Conservation (phyloP, 75 land plant species). For the Sequoiadendron giganteum region DNA sequence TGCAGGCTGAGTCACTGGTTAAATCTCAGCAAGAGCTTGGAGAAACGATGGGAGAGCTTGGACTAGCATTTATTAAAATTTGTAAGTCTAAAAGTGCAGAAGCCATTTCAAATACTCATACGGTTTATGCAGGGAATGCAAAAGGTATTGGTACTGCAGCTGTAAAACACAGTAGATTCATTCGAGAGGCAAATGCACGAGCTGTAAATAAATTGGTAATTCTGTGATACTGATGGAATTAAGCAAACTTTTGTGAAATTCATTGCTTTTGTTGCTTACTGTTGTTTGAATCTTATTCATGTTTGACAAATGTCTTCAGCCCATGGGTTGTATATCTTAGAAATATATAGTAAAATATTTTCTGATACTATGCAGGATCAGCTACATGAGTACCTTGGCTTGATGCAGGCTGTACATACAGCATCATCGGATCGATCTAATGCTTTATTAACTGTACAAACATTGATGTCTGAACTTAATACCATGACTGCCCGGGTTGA, state of each 20-base stretch:
- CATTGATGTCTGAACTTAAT: slow-evolving; percentile 35
- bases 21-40: slow-evolving; percentile 39
- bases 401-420: slow-evolving; percentile 51
- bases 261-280: background rate
- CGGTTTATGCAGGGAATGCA: slow-evolving; percentile 20
- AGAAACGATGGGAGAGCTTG: slow-evolving; percentile 35
- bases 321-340: background rate
- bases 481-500: slow-evolving; percentile 29
- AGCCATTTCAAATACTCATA: slow-evolving; percentile 18
- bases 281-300: background rate
- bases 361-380: slow-evolving; percentile 27
- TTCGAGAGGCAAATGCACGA: slow-evolving; percentile 26
- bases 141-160: slow-evolving; percentile 30
- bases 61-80: slow-evolving; percentile 25
- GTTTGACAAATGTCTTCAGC: background rate
- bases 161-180: slow-evolving; percentile 32
- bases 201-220: slow-evolving; percentile 25
- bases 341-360: background rate
- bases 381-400: slow-evolving; percentile 45
- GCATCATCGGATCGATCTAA: slow-evolving; percentile 43
- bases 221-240: background rate
- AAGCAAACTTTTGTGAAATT: background rate
- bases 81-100: slow-evolving; percentile 22
- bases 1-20: slow-evolving; percentile 28
- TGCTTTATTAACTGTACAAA: slow-evolving; percentile 49